Conservation (phyloP, 768 basidiomycete genomes). For the Serendipita indica region DNA sequence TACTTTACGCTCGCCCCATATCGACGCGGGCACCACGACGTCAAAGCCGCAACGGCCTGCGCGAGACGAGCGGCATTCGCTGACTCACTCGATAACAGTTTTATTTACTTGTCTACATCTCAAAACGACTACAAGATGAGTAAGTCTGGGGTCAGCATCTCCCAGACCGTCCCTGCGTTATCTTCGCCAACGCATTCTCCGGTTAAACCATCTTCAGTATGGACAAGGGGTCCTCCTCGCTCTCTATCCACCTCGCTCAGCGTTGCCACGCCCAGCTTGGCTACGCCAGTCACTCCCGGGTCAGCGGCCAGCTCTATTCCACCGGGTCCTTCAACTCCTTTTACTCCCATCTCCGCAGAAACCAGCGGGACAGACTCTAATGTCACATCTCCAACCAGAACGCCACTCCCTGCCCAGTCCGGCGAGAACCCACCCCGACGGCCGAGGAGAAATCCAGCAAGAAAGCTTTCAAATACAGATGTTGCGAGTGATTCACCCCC, state of each 20-base stretch:
- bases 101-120: too few species aligned
- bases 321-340: not conserved
- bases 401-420: not conserved
- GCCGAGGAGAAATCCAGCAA: not conserved
- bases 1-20: too few species aligned
- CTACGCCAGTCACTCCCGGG: not conserved
- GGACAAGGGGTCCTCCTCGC: constrained; percentile 9
- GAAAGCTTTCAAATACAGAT: not conserved
- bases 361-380: too few species aligned
- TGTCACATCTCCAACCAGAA: not conserved
- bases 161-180: too few species aligned
- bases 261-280: not conserved
- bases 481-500: not conserved
- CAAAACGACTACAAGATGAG: too few species aligned
- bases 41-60: too few species aligned
- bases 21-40: too few species aligned
- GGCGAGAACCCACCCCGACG: not conserved
- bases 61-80: too few species aligned
- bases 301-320: not conserved
- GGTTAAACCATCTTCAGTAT: not conserved
- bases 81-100: too few species aligned
- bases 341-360: not conserved
- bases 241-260: not conserved
- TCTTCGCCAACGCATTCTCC: not conserved
- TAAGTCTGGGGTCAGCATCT: too few species aligned